Base-by-base conservation (phyloP, 768 basidiomycete species). In the Agrocybe praecox region DNA sequence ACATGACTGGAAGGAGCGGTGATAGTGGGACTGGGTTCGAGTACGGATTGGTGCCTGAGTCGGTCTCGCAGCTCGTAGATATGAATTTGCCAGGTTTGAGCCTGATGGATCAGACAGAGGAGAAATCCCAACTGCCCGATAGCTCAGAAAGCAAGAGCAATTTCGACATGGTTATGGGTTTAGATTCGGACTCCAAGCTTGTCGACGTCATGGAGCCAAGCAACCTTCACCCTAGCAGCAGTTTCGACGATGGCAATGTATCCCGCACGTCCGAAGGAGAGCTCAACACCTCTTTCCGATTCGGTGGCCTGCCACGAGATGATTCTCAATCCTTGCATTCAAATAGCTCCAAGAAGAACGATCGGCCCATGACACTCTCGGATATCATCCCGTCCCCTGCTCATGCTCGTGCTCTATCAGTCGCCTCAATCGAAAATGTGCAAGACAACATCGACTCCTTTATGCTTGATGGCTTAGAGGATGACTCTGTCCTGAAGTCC, bases 381-480 rank as follows among this genome's bases (percentile, higher is more conserved):
- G 88, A 92, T 58, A 90, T 92, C 67, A 88, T 92, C 48, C 90
- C 89, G 6, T 84, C 89, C 0, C 77, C 80, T 0, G 74, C 80
- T 11, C 78, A 85, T 61, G 77, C 74, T 17, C 45, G 52, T 29
- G 46, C 55, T n/a, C 19, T 62, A 22, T 51, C 58, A 11, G 51
- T 40, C 5, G 36, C 36, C 14, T 40, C 36, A 49, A 15, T 21
- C 14, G 8, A 29, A 34, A 15, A 18, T 23, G 22, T 6, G 21
- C 19, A 40, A 18, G 36, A n/a, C 9, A 45, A 48, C 21, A 40
- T 53, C 44, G 58, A 55, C 24, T 53, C 58, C 6, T 54, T 72
- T 72, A 3, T 83, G 79, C 10, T 64, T 74, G 40, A 67, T 70
- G 55, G 74, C 18, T 45, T 74, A 4, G 80, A 85, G 21, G 83